These are phyloP conservation scores for Tagetes erecta DNA, from an alignment of 129 eudicot species.

Conservation along the genomic window DNA sequence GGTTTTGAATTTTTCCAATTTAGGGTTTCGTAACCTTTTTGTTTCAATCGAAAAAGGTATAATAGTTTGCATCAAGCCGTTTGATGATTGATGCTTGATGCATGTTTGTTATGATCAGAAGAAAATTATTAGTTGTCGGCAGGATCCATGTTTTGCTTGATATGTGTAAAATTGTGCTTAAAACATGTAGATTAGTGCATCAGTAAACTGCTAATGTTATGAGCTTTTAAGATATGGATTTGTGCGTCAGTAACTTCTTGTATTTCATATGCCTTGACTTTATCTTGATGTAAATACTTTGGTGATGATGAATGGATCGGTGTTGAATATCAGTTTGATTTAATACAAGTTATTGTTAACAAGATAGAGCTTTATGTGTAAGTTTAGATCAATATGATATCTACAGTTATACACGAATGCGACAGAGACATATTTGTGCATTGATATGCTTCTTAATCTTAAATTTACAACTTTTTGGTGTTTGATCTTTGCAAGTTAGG, in stretches of 20 bases:
- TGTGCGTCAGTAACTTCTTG: background rate
- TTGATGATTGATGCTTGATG: conserved; percentile 16
- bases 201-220: background rate
- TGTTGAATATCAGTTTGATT: background rate
- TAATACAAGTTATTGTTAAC: background rate
- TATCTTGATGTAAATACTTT: background rate
- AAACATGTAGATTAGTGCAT: background rate
- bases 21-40: conserved; percentile 25
- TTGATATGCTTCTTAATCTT: background rate
- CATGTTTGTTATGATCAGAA: conserved; percentile 9
- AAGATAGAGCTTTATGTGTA: background rate
- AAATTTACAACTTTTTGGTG: background rate
- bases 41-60: background rate
- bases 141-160: background rate
- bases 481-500: background rate
- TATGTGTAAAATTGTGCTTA: background rate
- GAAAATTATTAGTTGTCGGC: background rate
- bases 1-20: conserved; percentile 18
- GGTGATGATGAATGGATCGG: background rate
- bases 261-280: background rate
- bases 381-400: background rate
- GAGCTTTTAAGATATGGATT: background rate
- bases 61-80: background rate
- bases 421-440: background rate
- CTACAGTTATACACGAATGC: background rate